Base-by-base conservation (phyloP, 768 basidiomycete genomes). In the Serendipita vermifera region DNA sequence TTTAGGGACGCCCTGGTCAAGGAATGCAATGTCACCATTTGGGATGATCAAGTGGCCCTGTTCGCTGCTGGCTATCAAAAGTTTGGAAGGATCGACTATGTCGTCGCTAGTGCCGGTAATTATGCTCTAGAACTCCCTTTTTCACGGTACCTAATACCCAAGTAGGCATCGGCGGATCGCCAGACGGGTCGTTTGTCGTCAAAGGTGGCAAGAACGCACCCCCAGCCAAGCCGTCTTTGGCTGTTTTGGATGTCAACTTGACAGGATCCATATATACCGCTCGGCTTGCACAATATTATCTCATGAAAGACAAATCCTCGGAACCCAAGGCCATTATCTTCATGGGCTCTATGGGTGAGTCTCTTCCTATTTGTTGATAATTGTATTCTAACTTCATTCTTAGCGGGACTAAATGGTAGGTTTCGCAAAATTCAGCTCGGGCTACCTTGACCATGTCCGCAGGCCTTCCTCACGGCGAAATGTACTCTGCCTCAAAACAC, bases 401-500 rank as follows among this genome's bases (percentile, higher is more conserved):
- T n/a, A n/a, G n/a, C n/a, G n/a, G n/a, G n/a, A n/a, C n/a, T n/a
- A n/a, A n/a, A n/a, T n/a, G n/a, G n/a, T n/a, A n/a, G n/a, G n/a
- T n/a, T n/a, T n/a, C n/a, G n/a, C n/a, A n/a, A n/a, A n/a, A n/a
- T n/a, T n/a, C n/a, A n/a, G n/a, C n/a, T n/a, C n/a, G n/a, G n/a
- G n/a, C n/a, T n/a, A n/a, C n/a, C n/a, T n/a, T n/a, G n/a, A n/a
- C n/a, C n/a, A n/a, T n/a, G n/a, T 79, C 77, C 75, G 35, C 64
- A 33, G 69, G 68, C 0, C 67, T 79, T 26, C 73, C 77, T 2
- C 60, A 59, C 17, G 77, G 66, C 3, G 65, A 71, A 17, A 62
- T 77, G 46, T 80, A 80, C 62, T 66, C 70, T 5, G 75, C 74
- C 14, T 74, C 79, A 11, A 80, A 79, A 62, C 78, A 79, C 59